These are phyloP conservation scores for Vigna trinervia DNA, from an alignment of 306 rosid species.

Conservation along the genomic window DNA sequence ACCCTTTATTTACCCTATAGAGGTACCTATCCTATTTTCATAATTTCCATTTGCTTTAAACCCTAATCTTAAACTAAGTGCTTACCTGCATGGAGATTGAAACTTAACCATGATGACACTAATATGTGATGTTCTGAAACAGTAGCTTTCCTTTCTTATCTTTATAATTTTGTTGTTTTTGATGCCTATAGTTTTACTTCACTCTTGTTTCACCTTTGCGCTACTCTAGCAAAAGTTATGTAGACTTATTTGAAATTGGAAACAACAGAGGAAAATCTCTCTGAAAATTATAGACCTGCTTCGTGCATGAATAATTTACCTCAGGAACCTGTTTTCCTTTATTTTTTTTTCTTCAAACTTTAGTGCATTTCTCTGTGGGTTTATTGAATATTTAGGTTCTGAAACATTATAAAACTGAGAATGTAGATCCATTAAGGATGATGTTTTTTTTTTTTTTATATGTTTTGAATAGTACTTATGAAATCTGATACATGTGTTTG, in stretches of 20 bases:
- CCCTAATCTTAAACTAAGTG: not conserved
- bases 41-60: not conserved
- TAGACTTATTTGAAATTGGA: not conserved
- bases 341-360: not conserved
- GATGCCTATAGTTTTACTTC: not conserved
- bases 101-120: not conserved
- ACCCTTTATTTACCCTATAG: constrained; percentile 1
- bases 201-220: constrained; percentile 22
- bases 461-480: not conserved
- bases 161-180: not conserved
- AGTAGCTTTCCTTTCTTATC: constrained; percentile 11
- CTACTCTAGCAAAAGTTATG: not conserved
- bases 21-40: not conserved
- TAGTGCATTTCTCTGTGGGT: constrained; percentile 3
- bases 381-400: not conserved
- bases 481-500: constrained; percentile 4
- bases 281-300: not conserved
- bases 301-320: not conserved
- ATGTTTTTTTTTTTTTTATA: constrained; percentile 12
- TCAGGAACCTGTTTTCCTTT: not conserved
- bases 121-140: not conserved
- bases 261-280: not conserved
- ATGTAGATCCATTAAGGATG: constrained; percentile 5
- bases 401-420: not conserved
- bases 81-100: not conserved